A percentile compares a stretch with the other conserved stretches of the same genome.
These are phyloP conservation scores for Rhizopogon rudus DNA, from an alignment of 768 basidiomycete genomes.

Conservation along the genomic window DNA sequence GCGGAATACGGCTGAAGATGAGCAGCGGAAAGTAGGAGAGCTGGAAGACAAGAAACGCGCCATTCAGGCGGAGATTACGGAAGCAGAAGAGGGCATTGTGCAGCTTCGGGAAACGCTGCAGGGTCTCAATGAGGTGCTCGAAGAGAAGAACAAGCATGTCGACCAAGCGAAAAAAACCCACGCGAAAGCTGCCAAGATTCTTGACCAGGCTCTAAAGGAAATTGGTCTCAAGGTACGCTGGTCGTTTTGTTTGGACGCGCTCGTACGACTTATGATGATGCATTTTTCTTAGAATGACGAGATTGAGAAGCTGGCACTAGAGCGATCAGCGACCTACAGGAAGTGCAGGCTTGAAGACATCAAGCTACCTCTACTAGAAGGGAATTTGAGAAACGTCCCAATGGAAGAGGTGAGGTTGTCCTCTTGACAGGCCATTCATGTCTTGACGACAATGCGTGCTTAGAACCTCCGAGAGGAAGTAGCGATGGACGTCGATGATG, in stretches of 20 bases:
- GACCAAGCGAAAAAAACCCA: conserved; percentile 74
- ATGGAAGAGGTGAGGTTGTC: conserved; percentile 78
- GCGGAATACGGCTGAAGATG: conserved; percentile 44
- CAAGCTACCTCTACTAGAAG: conserved; percentile 68
- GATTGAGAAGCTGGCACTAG: conserved; percentile 82
- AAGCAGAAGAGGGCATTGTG: conserved; percentile 49
- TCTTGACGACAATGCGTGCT: conserved; percentile 6
- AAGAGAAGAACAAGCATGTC: conserved; percentile 68
- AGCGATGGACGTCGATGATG: conserved; percentile 90
- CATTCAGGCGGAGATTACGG: conserved; percentile 55
- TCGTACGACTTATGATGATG: not conserved
- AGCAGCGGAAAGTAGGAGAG: conserved; percentile 47
- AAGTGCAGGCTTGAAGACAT: conserved; percentile 94
- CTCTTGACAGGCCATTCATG: not conserved
- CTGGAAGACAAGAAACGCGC: conserved; percentile 50
- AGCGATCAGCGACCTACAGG: conserved; percentile 82
- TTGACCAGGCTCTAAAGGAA: conserved; percentile 90
- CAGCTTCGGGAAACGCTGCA: conserved; percentile 59
- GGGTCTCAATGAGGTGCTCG: conserved; percentile 55
- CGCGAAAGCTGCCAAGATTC: conserved; percentile 61
- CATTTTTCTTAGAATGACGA: conserved; percentile 63
- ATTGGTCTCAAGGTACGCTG: conserved; percentile 67
- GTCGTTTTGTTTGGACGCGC: conserved; percentile 8
- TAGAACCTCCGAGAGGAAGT: conserved; percentile 81
- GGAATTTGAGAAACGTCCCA: conserved; percentile 80